phyloP scores from a whole-genome alignment of 352 stramenopile species.

The Phytophthora fragariaefolia region DNA sequence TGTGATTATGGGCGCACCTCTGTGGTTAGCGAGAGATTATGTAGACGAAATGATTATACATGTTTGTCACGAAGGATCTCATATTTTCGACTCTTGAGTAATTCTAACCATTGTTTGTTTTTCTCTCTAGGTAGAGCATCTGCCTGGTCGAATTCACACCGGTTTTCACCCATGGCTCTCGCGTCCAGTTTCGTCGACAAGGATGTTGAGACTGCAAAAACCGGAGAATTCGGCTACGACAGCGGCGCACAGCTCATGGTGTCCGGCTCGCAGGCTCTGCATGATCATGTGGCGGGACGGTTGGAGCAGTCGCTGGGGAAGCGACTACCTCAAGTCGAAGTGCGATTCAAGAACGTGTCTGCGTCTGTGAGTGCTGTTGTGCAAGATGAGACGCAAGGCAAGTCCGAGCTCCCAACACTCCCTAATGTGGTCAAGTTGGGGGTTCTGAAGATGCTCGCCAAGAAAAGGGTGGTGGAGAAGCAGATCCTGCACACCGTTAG shows the following conservation, averaged over 20 bases:
- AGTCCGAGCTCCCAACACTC: slow-evolving; percentile 15
- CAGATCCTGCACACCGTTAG: slow-evolving; percentile 38
- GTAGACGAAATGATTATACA: not conserved
- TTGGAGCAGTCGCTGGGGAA: slow-evolving; percentile 39
- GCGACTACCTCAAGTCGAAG: slow-evolving; percentile 43
- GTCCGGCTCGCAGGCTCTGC: slow-evolving; percentile 33
- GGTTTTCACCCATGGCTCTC: too few relatives aligned
- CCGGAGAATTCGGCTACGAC: slow-evolving; percentile 1
- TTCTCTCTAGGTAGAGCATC: too few relatives aligned
- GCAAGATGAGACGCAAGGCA: slow-evolving; percentile 1
- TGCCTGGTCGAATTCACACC: too few relatives aligned
- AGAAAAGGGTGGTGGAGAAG: slow-evolving; percentile 29
- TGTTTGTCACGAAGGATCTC: too few relatives aligned
- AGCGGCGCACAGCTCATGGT: slow-evolving; percentile 27
- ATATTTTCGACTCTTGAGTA: too few relatives aligned
- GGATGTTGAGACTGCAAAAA: slow-evolving; percentile 9
- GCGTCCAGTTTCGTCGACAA: slow-evolving; percentile 2
- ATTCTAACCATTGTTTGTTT: too few relatives aligned
- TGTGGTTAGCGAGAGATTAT: slow-evolving; percentile 6
- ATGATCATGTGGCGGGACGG: slow-evolving; percentile 33
- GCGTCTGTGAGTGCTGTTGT: slow-evolving; percentile 8
- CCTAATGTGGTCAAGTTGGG: slow-evolving; percentile 13
- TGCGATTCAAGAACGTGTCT: slow-evolving; percentile 11
- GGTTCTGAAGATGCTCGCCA: slow-evolving; percentile 7
- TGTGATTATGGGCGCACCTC: slow-evolving; percentile 4